Percentiles rank a stretch among this genome's conserved stretches.
These are phyloP conservation scores for Phytopythium delawarense DNA, from an alignment of 352 stramenopile species.

Conservation along the genomic window DNA sequence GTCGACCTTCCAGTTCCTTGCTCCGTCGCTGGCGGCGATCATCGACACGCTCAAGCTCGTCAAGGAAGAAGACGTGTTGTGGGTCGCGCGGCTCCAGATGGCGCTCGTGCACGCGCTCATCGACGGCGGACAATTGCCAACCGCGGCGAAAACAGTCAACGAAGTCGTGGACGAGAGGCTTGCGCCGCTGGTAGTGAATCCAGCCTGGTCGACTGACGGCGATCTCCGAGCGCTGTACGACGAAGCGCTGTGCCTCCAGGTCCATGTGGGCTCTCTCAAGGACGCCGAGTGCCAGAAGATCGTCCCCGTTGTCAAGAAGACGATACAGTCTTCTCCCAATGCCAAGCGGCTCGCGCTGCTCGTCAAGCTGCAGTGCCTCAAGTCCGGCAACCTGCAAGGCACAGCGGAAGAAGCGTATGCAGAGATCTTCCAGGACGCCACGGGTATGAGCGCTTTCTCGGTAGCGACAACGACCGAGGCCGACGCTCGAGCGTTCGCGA, in stretches of 20 bases:
- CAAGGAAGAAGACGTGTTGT: slow-evolving; percentile 67
- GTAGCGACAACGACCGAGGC: slow-evolving; percentile 20
- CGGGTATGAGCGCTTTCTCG: slow-evolving; percentile 34
- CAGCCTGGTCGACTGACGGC: slow-evolving; percentile 15
- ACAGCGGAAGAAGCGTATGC: slow-evolving; percentile 38
- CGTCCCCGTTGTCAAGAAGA: slow-evolving; percentile 51
- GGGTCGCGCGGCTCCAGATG: slow-evolving; percentile 60
- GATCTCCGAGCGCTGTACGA: slow-evolving; percentile 45
- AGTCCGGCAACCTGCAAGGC: slow-evolving; percentile 36
- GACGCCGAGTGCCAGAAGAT: slow-evolving; percentile 77
- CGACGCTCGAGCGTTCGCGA: slow-evolving; percentile 33
- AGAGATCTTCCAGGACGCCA: slow-evolving; percentile 64
- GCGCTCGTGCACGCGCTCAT: slow-evolving; percentile 65
- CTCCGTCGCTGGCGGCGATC: slow-evolving; percentile 55
- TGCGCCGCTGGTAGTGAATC: slow-evolving; percentile 30
- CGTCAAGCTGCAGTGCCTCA: slow-evolving; percentile 65
- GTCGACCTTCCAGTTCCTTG: slow-evolving; percentile 66
- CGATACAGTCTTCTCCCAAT: slow-evolving; percentile 13
- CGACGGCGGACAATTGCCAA: slow-evolving; percentile 54
- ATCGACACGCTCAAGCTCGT: slow-evolving; percentile 66
- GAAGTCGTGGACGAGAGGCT: slow-evolving; percentile 69
- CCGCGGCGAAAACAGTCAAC: slow-evolving; percentile 54
- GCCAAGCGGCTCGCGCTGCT: slow-evolving; percentile 43
- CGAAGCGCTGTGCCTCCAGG: slow-evolving; percentile 57
- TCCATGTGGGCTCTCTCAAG: slow-evolving; percentile 73